These are phyloP conservation scores for Cenchrus fungigraminus DNA, from an alignment of 176 grass and related monocot genomes.

Conservation along the genomic window DNA sequence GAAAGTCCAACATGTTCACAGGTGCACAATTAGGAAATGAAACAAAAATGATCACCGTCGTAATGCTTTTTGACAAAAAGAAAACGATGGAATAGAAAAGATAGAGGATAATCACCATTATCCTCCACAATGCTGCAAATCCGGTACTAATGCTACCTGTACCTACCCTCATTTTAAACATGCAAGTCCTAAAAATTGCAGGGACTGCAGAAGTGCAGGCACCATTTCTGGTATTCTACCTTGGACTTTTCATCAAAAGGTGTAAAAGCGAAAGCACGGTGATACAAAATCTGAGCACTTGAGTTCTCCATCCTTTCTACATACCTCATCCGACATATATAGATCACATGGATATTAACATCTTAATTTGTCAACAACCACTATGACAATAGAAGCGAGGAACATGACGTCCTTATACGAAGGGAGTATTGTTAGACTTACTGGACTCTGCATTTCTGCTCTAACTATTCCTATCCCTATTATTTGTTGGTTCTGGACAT, in stretches of 20 bases:
- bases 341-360: neutral
- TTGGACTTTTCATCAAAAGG: constrained; percentile 25
- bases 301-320: neutral
- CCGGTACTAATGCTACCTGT: neutral
- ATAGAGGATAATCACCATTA: neutral
- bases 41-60: neutral
- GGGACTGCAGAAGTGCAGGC: neutral
- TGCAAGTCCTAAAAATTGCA: constrained; percentile 19
- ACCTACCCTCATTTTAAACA: neutral
- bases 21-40: neutral
- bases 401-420: constrained; percentile 21
- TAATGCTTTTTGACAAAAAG: neutral
- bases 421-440: constrained; percentile 31
- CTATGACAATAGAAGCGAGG: constrained; percentile 4
- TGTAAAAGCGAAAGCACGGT: neutral
- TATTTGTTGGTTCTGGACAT: neutral
- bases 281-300: constrained; percentile 3
- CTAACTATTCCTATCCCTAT: constrained; percentile 11
- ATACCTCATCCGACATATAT: neutral
- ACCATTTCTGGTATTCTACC: neutral
- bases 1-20: neutral
- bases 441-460: neutral
- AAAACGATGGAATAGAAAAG: neutral
- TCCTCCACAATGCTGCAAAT: neutral
- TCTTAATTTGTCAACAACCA: neutral